A percentile compares a stretch with the other conserved stretches of the same genome.
Evolutionary conservation across 116 monocot species (phyloP).

Genomic region (Papilionanthe hybrid): DNA sequence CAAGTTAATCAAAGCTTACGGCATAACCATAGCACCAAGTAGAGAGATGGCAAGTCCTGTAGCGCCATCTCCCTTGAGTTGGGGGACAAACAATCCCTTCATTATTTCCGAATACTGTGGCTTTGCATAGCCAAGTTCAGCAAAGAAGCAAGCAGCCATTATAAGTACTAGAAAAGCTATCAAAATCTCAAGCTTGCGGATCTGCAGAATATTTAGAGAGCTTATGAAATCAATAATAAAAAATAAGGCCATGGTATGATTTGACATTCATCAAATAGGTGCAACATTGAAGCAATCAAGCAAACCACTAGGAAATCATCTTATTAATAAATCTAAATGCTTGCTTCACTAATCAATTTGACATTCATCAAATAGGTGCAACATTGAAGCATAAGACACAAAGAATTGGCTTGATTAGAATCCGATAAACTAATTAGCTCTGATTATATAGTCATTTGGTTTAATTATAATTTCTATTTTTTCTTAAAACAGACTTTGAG

Average conservation of each 20-base stretch:
- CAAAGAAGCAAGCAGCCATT: conserved; percentile 78
- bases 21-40: conserved; percentile 99
- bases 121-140: conserved; percentile 80
- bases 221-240: not conserved
- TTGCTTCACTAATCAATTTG: not conserved
- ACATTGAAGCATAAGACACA: not conserved
- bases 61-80: conserved; percentile 90
- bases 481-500: not conserved
- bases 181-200: conserved; percentile 83
- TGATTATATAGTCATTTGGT: no score
- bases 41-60: conserved; percentile 90
- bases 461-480: no score
- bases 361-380: not conserved
- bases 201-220: conserved; percentile 36
- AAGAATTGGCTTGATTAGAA: not conserved
- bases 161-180: conserved; percentile 71
- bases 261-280: no score
- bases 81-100: conserved; percentile 79
- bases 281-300: no score
- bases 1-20: conserved; percentile 47
- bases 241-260: not conserved
- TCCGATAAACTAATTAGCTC: not conserved
- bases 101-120: conserved; percentile 66
- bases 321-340: not conserved
- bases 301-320: not conserved